Percentiles rank a stretch among this genome's conserved stretches.
These are phyloP conservation scores for Epicoccum sorghinum DNA, from an alignment of 2,329 filamentous ascomycete genomes.

Conservation along the genomic window DNA sequence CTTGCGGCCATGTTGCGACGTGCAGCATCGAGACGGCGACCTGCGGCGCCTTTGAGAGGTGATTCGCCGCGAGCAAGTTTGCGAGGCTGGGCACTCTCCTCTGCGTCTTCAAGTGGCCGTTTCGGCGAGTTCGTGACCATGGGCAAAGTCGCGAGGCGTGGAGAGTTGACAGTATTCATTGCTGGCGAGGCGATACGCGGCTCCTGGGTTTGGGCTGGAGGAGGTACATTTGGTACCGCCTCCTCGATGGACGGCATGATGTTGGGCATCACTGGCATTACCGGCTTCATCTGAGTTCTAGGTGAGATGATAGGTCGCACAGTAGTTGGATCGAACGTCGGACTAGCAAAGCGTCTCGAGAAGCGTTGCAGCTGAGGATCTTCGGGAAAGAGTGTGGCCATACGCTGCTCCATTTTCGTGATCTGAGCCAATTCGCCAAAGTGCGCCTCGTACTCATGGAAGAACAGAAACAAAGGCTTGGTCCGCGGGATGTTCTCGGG, in stretches of 20 bases:
- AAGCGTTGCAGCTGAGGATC: conserved; percentile 81
- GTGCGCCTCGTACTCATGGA: conserved; percentile 93
- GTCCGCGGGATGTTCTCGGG: conserved; percentile 75
- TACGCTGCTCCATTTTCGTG: conserved; percentile 86
- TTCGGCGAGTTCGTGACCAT: conserved; percentile 52
- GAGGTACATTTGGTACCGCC: conserved; percentile 22
- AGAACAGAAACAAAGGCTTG: conserved; percentile 85
- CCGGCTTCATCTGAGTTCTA: conserved; percentile 71
- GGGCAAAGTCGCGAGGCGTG: conserved; percentile 33
- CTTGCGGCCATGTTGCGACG: conserved; percentile 51
- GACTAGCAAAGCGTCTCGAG: conserved; percentile 70
- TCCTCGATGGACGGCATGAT: conserved; percentile 42
- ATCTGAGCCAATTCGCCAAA: conserved; percentile 94
- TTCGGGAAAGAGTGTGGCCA: conserved; percentile 91
- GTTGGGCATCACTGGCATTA: conserved; percentile 52
- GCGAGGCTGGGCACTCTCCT: conserved; percentile 77
- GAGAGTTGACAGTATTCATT: conserved; percentile 33
- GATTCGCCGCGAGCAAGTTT: conserved; percentile 91
- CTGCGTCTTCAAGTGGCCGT: conserved; percentile 62
- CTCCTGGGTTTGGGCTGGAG: conserved; percentile 27
- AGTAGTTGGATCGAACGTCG: conserved; percentile 78
- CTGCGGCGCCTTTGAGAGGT: conserved; percentile 88
- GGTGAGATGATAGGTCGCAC: conserved; percentile 86
- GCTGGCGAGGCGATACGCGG: conserved; percentile 36
- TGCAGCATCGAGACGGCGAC: conserved; percentile 81